phyloP scores from a whole-genome alignment of 495 filamentous ascomycete genomes.

The Hyaloscypha hepaticicola region DNA sequence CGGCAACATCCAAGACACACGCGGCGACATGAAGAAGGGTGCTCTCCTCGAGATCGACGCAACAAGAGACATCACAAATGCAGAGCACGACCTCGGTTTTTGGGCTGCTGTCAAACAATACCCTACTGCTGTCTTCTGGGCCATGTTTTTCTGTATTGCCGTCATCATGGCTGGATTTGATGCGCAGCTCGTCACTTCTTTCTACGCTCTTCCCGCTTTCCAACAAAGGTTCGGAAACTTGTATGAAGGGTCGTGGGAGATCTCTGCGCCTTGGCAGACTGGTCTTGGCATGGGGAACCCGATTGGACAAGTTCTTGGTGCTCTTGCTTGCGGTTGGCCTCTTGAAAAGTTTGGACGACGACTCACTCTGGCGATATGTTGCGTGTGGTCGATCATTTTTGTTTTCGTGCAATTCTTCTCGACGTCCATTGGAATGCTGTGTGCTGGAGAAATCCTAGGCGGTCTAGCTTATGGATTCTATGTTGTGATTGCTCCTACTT shows the following conservation, averaged over 20 bases:
- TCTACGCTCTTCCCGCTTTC: conserved; percentile 41
- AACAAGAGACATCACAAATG: conserved; percentile 28
- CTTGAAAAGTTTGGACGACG: conserved; percentile 47
- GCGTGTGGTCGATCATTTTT: conserved; percentile 44
- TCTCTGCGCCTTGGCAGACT: conserved; percentile 37
- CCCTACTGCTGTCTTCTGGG: conserved; percentile 38
- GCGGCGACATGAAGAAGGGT: conserved; percentile 14
- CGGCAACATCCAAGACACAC: not conserved
- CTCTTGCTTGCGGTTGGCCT: conserved; percentile 46
- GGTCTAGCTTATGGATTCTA: conserved; percentile 73
- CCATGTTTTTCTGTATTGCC: conserved; percentile 37
- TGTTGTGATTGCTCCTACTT: conserved; percentile 50
- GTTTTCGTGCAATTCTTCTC: conserved; percentile 63
- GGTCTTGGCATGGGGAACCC: conserved; percentile 25
- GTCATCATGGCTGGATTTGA: conserved; percentile 50
- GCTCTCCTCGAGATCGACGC: conserved; percentile 24
- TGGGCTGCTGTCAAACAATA: conserved; percentile 35
- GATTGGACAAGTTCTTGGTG: conserved; percentile 38
- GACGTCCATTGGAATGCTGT: conserved; percentile 55
- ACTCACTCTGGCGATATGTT: conserved; percentile 24
- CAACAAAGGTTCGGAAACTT: conserved; percentile 38
- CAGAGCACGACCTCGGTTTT: conserved; percentile 35
- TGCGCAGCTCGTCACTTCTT: conserved; percentile 35
- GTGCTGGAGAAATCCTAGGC: conserved; percentile 67
- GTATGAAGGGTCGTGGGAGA: conserved; percentile 33